A percentile compares a stretch with the other conserved stretches of the same genome.
Evolutionary conservation across 768 basidiomycete species (phyloP).

Genomic region (Mycena galopus): DNA sequence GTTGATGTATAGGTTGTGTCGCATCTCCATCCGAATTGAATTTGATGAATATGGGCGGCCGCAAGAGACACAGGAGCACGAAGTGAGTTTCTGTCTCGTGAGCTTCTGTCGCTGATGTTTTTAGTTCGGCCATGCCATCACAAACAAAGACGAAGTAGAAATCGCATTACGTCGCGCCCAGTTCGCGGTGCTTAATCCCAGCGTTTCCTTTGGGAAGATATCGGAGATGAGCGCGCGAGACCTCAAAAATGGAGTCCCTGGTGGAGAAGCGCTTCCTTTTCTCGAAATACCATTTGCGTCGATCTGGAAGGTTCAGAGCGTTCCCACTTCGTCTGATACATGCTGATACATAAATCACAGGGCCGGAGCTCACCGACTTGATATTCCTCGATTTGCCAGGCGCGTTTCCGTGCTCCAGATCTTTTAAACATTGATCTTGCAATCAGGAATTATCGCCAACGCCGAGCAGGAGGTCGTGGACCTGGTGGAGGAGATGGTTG

Average conservation of each 20-base stretch:
- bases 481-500: slow-evolving; percentile 63
- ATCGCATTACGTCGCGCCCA: slow-evolving; percentile 61
- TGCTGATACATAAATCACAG: not conserved
- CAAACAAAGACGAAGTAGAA: slow-evolving; percentile 56
- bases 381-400: slow-evolving; percentile 58
- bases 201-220: slow-evolving; percentile 36
- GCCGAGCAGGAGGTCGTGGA: slow-evolving; percentile 57
- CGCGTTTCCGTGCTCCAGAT: slow-evolving; percentile 17
- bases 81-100: not conserved
- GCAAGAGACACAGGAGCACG: slow-evolving; percentile 37
- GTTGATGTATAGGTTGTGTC: too few species aligned
- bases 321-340: not conserved
- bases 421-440: not conserved
- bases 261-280: slow-evolving; percentile 44
- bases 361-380: slow-evolving; percentile 51
- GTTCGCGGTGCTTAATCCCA: slow-evolving; percentile 56
- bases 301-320: slow-evolving; percentile 54
- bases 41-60: slow-evolving; percentile 47
- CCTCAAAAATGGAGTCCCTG: slow-evolving; percentile 30
- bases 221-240: slow-evolving; percentile 30
- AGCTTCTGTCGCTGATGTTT: not conserved
- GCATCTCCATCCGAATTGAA: slow-evolving; percentile 58
- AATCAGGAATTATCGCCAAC: slow-evolving; percentile 63
- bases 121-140: slow-evolving; percentile 45
- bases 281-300: slow-evolving; percentile 57